A percentile compares a stretch with the other conserved stretches of the same genome.
Conservation (phyloP, 208 protist species). For the Acanthamoeba sp. region DNA sequence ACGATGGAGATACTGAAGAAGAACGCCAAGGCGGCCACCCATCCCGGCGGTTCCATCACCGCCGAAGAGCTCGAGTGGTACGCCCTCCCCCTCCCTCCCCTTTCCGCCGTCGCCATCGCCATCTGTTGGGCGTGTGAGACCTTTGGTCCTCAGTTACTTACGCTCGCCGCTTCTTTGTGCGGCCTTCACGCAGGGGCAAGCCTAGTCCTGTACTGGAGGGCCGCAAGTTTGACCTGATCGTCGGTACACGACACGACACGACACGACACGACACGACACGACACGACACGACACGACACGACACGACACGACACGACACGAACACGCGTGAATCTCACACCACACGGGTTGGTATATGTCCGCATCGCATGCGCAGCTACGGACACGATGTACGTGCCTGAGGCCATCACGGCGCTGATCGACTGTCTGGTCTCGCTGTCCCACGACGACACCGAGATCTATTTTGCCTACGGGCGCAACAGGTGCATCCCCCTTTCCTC, state of each 20-base stretch:
- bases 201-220: not conserved
- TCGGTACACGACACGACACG: not conserved
- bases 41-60: not conserved
- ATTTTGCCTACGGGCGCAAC: slow-evolving; percentile 65
- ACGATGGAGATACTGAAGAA: slow-evolving; percentile 54
- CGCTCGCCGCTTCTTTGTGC: not conserved
- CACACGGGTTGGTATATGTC: not conserved
- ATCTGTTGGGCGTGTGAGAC: not conserved
- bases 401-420: slow-evolving; percentile 62
- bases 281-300: not conserved
- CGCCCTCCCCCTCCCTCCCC: not conserved
- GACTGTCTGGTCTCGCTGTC: not conserved
- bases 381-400: slow-evolving; percentile 68
- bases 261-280: not conserved
- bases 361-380: not conserved
- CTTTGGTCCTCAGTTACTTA: not conserved
- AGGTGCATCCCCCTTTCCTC: not conserved
- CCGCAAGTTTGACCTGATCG: not conserved
- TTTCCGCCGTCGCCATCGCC: not conserved
- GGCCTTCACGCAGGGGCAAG: not conserved
- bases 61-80: slow-evolving; percentile 62
- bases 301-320: not conserved
- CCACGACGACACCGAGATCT: slow-evolving; percentile 40
- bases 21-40: slow-evolving; percentile 25
- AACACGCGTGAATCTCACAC: not conserved